Evolutionary conservation across 306 rosid species (phyloP), one percentile per base, ranked within the genome.

Genomic region (Pterocarpus santalinus): DNA sequence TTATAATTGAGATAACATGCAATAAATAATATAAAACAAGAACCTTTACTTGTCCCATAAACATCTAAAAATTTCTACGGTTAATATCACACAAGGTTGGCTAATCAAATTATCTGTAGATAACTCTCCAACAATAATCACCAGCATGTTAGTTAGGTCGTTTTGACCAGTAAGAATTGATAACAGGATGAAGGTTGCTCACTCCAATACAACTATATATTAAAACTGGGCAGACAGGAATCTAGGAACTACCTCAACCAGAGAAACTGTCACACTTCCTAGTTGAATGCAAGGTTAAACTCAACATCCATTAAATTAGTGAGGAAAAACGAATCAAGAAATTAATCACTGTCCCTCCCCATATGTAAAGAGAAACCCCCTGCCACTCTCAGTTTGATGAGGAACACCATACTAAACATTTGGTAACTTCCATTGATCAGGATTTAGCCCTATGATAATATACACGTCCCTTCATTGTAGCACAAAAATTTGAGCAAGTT

Each of bases 301-400:
- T 5, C 6, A 68, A 68, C 69, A 33, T 60, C 62, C 7, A 44
- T 57, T 69, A 46, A 69, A 44, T 43, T 34, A 32, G 65, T 12
- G 28, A 75, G 44, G 33, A 61, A 33, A 8, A 80, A 72, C 43
- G 12, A 58, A 80, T 49, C 65, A 71, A 62, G 14, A 49, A 72
- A 36, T 9, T 36, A 35, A 80, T 72, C 49, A 52, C 44, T 51
- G 57, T 56, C 65, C 66, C 30, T 60, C 66, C 73, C 32, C 15
- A 16, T 53, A 55, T 16, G 66, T 4, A 58, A 58, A 46, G 39
- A 69, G 5, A 46, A 33, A 57, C 49, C 44, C 53, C 34, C 13
- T 35, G 63, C 28, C 62, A 62, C 38, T 80, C 65, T 47, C 44
- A 51, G 41, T 61, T 61, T 80, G 65, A 61, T 47, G 65, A 79